Evolutionary conservation across 2,329 filamentous ascomycete species (phyloP), one percentile per base, ranked within the genome.

Genomic region (Emergomyces africanus): DNA sequence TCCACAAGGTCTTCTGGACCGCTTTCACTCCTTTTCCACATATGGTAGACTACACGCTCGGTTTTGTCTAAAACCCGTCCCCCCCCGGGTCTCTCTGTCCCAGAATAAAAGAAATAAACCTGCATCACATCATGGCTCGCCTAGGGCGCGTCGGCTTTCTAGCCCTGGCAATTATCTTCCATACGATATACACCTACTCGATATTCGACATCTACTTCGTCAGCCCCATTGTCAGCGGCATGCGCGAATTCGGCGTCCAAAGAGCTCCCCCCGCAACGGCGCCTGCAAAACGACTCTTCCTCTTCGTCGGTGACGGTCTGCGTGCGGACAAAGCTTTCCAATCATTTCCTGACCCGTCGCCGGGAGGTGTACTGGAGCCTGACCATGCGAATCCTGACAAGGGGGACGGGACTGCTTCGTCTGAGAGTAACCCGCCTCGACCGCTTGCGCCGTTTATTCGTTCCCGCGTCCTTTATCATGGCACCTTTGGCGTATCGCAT

Each of bases 161-260:
- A 73, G 85, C 87, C 71, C 83, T 95, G 70, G 94, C 94, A 66
- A 82, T 96, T 70, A 77, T 92, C 62, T 99, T 99, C 72, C 95
- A 99, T 75, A 73, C 97, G 58, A 83, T 95, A 64, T 99, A 99
- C 73, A 87, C 96, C 59, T 88, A 87, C 71, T 96, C 90, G 61
- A 97, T 97, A 69, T 99, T 99, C 76, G 91, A 96, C 73, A 94
- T 97, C 64, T 97, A 99, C 76, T 99, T 99, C 71, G 90, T 96
- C 70, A 96, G 90, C 71, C 94, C 94, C 25, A 94, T 99, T 66
- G 94, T 97, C 58, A 88, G 87, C 77, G 94, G 94, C 70, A 99
- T 99, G 94, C 84, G 82, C 68, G 82, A 90, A 61, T 91, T 90
- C 74, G 76, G 79, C 51, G 79, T 95, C 42, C 83, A 90, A 61